Conservation (phyloP, 2,329 filamentous ascomycete species). For the Pseudofabraea citricarpa region DNA sequence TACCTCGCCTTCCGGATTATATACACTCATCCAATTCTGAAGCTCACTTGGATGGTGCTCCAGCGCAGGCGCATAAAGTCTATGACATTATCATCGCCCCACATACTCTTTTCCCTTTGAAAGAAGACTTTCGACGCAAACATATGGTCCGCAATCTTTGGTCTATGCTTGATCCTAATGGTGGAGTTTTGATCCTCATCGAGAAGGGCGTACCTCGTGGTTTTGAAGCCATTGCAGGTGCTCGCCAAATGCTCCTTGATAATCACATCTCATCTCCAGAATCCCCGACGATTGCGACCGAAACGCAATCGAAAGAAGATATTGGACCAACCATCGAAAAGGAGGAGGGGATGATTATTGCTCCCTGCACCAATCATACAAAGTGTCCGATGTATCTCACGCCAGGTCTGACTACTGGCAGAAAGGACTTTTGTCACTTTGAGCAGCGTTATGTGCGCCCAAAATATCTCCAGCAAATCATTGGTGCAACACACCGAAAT, state of each 20-base stretch:
- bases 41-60: conserved; percentile 54
- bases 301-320: conserved; percentile 20
- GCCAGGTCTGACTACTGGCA: conserved; percentile 63
- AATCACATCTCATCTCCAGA: conserved; percentile 66
- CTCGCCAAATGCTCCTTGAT: conserved; percentile 72
- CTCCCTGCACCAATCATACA: conserved; percentile 83
- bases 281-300: conserved; percentile 34
- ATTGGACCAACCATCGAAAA: conserved; percentile 31
- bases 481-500: conserved; percentile 66
- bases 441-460: conserved; percentile 84
- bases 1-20: conserved; percentile 88
- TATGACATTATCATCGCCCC: conserved; percentile 90
- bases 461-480: conserved; percentile 70
- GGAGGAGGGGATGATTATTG: conserved; percentile 60
- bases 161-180: conserved; percentile 76
- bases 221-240: conserved; percentile 86
- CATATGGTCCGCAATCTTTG: conserved; percentile 83
- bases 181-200: conserved; percentile 79
- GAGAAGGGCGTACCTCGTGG: conserved; percentile 90
- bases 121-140: conserved; percentile 72
- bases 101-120: conserved; percentile 72
- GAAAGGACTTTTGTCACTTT: conserved; percentile 91
- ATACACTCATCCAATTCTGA: conserved; percentile 59
- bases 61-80: conserved; percentile 60
- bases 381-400: conserved; percentile 83